Evolutionary conservation across 2,329 filamentous ascomycete genomes (phyloP).

Genomic region (Stagonosporopsis cucurbitacearum): DNA sequence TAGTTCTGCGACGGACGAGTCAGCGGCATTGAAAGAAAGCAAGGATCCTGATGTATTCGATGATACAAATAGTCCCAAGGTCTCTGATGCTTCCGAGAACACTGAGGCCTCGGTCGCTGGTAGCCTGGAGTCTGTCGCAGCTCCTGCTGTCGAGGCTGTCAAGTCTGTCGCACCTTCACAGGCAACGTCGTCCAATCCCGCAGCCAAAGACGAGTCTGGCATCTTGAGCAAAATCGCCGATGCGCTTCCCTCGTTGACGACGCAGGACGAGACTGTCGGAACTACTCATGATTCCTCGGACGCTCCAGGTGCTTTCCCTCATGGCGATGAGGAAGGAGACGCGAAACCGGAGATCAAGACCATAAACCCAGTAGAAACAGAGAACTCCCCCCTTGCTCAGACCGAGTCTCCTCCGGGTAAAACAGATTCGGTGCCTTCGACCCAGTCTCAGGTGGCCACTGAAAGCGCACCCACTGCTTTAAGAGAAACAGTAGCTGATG

Average conservation of each 20-base stretch:
- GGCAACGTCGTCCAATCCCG: conserved; percentile 8
- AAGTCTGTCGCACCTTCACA: conserved; percentile 5
- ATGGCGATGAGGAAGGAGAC: conserved; percentile 6
- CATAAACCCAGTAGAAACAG: neutral
- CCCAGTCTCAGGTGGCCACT: conserved; percentile 10
- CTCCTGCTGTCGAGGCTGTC: conserved; percentile 8
- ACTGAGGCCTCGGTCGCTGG: conserved; percentile 2
- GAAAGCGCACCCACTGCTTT: conserved; percentile 7
- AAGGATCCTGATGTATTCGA: neutral
- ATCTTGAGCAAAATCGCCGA: conserved; percentile 12
- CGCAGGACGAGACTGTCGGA: conserved; percentile 8
- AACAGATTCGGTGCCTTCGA: conserved; percentile 3
- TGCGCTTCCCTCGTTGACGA: conserved; percentile 9
- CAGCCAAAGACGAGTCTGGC: conserved; percentile 8
- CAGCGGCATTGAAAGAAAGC: neutral
- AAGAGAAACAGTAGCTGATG: conserved; percentile 9
- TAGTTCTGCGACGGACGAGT: conserved; percentile 4
- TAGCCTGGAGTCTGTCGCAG: conserved; percentile 7
- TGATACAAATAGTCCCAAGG: neutral
- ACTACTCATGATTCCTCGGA: conserved; percentile 23
- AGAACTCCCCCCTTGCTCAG: neutral
- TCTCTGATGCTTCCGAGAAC: neutral
- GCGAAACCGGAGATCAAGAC: neutral
- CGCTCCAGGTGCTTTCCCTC: conserved; percentile 32
- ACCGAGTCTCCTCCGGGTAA: conserved; percentile 1